Base-by-base conservation (phyloP, 169 alveolate species). In the Cyclospora cayetanensis region DNA sequence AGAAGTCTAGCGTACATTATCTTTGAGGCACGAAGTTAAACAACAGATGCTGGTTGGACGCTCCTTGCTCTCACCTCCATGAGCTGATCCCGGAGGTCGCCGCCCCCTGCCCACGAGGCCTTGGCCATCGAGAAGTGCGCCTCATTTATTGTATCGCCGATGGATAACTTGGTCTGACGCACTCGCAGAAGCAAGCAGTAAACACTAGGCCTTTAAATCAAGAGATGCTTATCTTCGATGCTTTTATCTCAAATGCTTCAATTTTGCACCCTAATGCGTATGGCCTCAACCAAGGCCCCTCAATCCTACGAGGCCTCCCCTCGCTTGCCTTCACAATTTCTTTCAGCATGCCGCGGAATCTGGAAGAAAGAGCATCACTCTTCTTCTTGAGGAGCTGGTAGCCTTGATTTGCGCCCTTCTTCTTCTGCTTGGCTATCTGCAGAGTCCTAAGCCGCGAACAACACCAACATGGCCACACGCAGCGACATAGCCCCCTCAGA, bases 31-130 rank as follows among this genome's bases (percentile, higher is more conserved):
- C n/a, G n/a, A n/a, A n/a, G n/a, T n/a, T n/a, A n/a, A n/a, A n/a
- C n/a, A n/a, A n/a, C n/a, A n/a, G n/a, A n/a, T n/a, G n/a, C n/a
- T n/a, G n/a, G n/a, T n/a, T n/a, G n/a, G n/a, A n/a, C n/a, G n/a
- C n/a, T n/a, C n/a, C n/a, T n/a, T n/a, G n/a, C n/a, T n/a, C n/a
- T n/a, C n/a, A 39, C 66, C 55, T 39, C 35, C 66, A 90, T 43
- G 60, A 86, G 77, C 96, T 96, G 74, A 12, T 34, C 77, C 37
- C 77, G 0, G 5, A 66, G 15, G 41, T 66, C 77, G 34, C 96
- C 97, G 1, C 98, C 98, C 29, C 98, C 98, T 9, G 98, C 97
- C 94, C 96, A 97, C 72, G 96, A 95, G 42, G 98, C 98, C 88
- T 97, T 97, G 7, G 98, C 98, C 52, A 97, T 93, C 25, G 97